Conservation (phyloP, 345 rosid genomes). For the Sonneratia alba region DNA sequence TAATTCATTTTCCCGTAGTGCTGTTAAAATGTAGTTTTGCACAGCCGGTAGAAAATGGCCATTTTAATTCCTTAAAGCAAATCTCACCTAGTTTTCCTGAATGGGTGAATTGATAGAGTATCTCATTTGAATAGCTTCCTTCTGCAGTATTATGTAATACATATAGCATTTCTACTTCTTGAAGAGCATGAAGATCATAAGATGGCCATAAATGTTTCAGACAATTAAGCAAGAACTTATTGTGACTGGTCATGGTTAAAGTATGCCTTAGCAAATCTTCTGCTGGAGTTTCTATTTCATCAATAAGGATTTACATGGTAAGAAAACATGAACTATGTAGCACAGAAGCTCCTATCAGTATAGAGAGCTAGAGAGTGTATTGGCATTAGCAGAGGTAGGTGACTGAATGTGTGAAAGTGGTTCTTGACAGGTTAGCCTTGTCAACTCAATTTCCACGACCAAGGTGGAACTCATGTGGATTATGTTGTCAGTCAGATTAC, state of each 20-base stretch:
- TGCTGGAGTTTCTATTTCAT: no score
- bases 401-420: not conserved
- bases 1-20: no score
- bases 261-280: not conserved
- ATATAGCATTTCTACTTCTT: not conserved
- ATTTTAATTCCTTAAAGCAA: no score
- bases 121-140: not conserved
- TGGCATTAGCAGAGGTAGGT: no score
- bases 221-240: not conserved
- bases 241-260: not conserved
- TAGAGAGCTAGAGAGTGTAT: no score
- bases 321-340: no score
- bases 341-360: no score
- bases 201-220: not conserved
- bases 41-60: no score
- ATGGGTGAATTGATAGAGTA: not conserved
- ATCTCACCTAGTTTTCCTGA: no score
- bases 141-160: not conserved
- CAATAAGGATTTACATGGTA: no score
- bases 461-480: constrained; percentile 99
- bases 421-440: constrained; percentile 76
- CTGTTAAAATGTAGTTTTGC: no score
- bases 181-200: not conserved
- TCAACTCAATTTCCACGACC: constrained; percentile 71
- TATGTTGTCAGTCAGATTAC: constrained; percentile 79